Evolutionary conservation across 306 rosid species (phyloP).

Genomic region (Acacia acuminata): DNA sequence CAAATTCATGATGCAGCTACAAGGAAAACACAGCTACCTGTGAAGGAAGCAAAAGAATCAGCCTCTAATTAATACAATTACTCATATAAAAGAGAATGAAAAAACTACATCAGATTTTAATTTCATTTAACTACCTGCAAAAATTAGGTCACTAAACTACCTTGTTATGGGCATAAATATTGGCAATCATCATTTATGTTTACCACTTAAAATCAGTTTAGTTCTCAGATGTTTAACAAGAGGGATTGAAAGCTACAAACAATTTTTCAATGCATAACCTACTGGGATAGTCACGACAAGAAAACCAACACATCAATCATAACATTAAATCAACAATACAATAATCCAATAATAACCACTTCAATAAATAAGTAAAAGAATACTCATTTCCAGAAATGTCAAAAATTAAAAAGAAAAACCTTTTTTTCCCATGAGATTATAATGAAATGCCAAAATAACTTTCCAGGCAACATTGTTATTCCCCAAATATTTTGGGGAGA

Average conservation of each 20-base stretch:
- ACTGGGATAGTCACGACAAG: neutral
- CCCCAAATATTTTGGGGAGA: too few relatives aligned
- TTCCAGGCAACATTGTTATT: too few relatives aligned
- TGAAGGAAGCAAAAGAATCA: constrained; percentile 13
- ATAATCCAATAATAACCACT: neutral
- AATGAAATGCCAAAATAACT: too few relatives aligned
- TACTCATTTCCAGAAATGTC: too few relatives aligned
- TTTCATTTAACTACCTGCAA: neutral
- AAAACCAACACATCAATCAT: too few relatives aligned
- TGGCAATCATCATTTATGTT: neutral
- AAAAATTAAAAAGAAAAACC: too few relatives aligned
- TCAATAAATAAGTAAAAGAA: too few relatives aligned
- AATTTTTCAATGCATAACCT: neutral
- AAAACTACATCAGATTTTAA: neutral
- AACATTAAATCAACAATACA: too few relatives aligned
- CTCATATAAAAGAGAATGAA: neutral
- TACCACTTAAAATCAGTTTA: neutral
- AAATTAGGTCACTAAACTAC: neutral
- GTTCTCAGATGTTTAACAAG: neutral
- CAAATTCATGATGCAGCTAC: constrained; percentile 57
- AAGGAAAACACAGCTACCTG: constrained; percentile 14
- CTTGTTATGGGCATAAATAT: neutral
- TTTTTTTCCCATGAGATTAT: too few relatives aligned
- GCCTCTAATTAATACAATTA: neutral
- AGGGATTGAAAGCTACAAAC: neutral